A percentile compares a stretch with the other conserved stretches of the same genome.
phyloP scores from a whole-genome alignment of 805 yeast species.

The Lipomyces orientalis region DNA sequence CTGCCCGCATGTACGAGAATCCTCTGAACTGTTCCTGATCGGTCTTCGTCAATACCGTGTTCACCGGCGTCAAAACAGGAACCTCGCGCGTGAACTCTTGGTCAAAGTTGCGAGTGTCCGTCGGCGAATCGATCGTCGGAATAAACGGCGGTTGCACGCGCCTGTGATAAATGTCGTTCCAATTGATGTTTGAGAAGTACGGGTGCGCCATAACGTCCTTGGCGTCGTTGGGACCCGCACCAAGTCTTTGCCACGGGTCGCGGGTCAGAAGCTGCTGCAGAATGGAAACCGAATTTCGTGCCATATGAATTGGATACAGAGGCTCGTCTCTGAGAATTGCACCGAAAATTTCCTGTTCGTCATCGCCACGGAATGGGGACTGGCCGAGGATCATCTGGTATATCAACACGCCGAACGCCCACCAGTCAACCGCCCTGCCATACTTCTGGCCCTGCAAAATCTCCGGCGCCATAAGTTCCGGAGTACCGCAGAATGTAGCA shows the following conservation, averaged over 20 bases:
- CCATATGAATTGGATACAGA: constrained; percentile 95
- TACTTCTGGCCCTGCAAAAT: constrained; percentile 90
- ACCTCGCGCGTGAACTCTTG: constrained; percentile 67
- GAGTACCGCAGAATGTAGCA: constrained; percentile 97
- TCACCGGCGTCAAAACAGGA: constrained; percentile 73
- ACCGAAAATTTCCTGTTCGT: constrained; percentile 94
- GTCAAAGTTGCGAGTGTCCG: constrained; percentile 92
- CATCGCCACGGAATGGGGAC: constrained; percentile 97
- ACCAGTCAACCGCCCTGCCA: constrained; percentile 97
- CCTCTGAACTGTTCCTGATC: constrained; percentile 98
- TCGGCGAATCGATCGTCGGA: constrained; percentile 85
- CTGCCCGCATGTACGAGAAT: constrained; percentile 70
- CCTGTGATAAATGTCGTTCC: constrained; percentile 78
- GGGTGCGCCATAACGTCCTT: constrained; percentile 94
- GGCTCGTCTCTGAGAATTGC: constrained; percentile 97
- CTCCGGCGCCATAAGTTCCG: constrained; percentile 99
- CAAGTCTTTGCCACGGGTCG: constrained; percentile 83
- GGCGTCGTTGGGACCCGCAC: constrained; percentile 88
- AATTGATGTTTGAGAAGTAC: constrained; percentile 86
- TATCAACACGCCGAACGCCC: constrained; percentile 97
- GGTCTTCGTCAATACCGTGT: constrained; percentile 78
- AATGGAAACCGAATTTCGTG: constrained; percentile 92
- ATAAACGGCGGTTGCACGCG: constrained; percentile 85
- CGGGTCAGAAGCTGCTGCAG: constrained; percentile 89
- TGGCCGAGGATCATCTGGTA: constrained; percentile 97